These are phyloP conservation scores for Apiospora malaysiana DNA, from an alignment of 2,329 filamentous ascomycete genomes.

Conservation along the genomic window DNA sequence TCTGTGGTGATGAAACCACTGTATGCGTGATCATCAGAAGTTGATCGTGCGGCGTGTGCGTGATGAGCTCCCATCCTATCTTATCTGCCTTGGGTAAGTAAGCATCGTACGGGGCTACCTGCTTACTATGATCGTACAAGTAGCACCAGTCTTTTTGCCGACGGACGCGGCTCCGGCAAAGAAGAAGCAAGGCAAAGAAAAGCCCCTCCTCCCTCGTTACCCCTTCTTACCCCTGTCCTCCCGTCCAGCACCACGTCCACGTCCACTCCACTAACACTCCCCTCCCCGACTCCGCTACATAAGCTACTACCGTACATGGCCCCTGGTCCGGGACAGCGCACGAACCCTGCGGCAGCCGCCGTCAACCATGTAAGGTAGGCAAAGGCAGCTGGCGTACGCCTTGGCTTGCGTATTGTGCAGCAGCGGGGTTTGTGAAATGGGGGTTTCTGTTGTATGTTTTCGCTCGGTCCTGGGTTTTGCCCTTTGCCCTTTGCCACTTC, in stretches of 20 bases:
- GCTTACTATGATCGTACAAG: not conserved
- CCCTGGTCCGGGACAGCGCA: not conserved
- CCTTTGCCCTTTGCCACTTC: not conserved
- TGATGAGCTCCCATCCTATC: no score
- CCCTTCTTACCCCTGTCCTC: not conserved
- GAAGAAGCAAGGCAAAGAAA: no score
- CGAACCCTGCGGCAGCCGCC: not conserved
- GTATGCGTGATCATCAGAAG: no score
- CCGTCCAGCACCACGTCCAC: not conserved
- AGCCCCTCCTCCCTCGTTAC: no score
- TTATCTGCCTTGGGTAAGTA: no score
- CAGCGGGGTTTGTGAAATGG: no score
- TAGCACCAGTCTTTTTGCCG: not conserved
- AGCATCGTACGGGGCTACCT: no score
- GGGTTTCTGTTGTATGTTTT: no score
- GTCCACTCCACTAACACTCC: not conserved
- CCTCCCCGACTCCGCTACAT: constrained; percentile 5
- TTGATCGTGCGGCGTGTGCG: no score
- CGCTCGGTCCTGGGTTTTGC: not conserved
- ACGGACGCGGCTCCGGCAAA: not conserved
- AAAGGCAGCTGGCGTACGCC: not conserved
- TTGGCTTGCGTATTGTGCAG: not conserved
- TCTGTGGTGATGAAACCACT: no score
- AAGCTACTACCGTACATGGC: not conserved
- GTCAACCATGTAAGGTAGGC: not conserved